These are phyloP conservation scores for Withania somnifera DNA, from an alignment of 305 asterid species.

Conservation along the genomic window DNA sequence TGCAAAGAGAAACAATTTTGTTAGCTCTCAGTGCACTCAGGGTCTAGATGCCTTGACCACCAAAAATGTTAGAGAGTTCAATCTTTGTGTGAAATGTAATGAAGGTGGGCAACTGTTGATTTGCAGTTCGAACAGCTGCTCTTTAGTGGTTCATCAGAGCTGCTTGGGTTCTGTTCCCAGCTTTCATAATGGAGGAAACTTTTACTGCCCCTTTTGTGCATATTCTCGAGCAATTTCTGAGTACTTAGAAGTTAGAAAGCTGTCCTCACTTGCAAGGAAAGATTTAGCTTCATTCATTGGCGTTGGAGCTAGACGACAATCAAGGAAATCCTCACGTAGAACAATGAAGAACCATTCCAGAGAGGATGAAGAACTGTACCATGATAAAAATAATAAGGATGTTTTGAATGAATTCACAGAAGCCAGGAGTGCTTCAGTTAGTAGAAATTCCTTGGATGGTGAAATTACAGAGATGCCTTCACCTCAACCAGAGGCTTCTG, in stretches of 20 bases:
- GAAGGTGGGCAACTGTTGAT: constrained; percentile 39
- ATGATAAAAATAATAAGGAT: constrained; percentile 17
- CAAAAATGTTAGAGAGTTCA: constrained; percentile 25
- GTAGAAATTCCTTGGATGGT: background rate
- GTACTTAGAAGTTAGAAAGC: constrained; percentile 34
- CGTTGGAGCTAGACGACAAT: constrained; percentile 9
- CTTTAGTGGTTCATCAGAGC: constrained; percentile 37
- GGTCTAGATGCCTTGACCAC: constrained; percentile 49
- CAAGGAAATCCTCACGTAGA: constrained; percentile 17
- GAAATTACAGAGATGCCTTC: background rate
- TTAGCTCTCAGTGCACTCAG: constrained; percentile 43
- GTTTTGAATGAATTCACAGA: constrained; percentile 10
- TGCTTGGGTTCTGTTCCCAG: constrained; percentile 48
- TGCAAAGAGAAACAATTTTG: constrained; percentile 36
- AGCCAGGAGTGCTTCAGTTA: background rate
- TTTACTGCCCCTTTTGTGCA: constrained; percentile 78
- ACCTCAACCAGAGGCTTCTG: constrained; percentile 1
- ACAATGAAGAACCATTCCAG: constrained; percentile 10
- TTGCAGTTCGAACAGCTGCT: constrained; percentile 53
- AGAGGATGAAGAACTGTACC: constrained; percentile 17
- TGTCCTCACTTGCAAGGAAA: constrained; percentile 44
- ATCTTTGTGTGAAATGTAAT: constrained; percentile 48
- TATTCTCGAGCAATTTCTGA: constrained; percentile 46
- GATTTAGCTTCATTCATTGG: constrained; percentile 41
- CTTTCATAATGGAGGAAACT: constrained; percentile 32